Conservation (phyloP, 306 rosid species). For the Trifolium fragiferum region DNA sequence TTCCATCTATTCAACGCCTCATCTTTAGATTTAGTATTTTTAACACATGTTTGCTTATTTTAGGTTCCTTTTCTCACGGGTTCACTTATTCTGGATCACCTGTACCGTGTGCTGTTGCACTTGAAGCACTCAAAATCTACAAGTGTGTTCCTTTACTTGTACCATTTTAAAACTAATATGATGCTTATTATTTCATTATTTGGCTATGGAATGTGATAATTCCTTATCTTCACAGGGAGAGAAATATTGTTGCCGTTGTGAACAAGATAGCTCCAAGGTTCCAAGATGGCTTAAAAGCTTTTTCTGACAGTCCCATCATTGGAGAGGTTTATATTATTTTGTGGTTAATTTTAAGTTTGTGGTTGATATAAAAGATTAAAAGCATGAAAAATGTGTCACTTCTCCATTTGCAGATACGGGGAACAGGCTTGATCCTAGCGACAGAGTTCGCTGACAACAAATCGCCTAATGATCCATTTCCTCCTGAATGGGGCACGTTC, state of each 20-base stretch:
- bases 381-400: neutral
- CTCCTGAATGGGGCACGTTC: conserved; percentile 92
- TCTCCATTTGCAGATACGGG: conserved; percentile 74
- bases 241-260: conserved; percentile 66
- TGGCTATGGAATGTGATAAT: conserved; percentile 18
- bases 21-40: conserved; percentile 30
- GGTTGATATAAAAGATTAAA: conserved; percentile 31
- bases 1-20: conserved; percentile 10
- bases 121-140: conserved; percentile 91
- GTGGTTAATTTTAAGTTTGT: conserved; percentile 27
- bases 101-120: conserved; percentile 83
- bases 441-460: conserved; percentile 70
- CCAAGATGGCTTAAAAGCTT: conserved; percentile 88
- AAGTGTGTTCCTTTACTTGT: conserved; percentile 63
- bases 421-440: conserved; percentile 71
- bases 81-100: conserved; percentile 98
- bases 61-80: conserved; percentile 81
- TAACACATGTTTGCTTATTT: conserved; percentile 21
- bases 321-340: conserved; percentile 73
- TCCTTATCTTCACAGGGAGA: conserved; percentile 65
- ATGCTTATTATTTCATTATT: conserved; percentile 18
- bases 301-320: conserved; percentile 76
- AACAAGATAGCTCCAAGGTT: conserved; percentile 66
- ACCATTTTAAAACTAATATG: conserved; percentile 14
- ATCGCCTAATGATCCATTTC: conserved; percentile 76